These are phyloP conservation scores for Sporisorium sorghi DNA, from an alignment of 1,284 basidiomycete genomes.

Conservation along the genomic window DNA sequence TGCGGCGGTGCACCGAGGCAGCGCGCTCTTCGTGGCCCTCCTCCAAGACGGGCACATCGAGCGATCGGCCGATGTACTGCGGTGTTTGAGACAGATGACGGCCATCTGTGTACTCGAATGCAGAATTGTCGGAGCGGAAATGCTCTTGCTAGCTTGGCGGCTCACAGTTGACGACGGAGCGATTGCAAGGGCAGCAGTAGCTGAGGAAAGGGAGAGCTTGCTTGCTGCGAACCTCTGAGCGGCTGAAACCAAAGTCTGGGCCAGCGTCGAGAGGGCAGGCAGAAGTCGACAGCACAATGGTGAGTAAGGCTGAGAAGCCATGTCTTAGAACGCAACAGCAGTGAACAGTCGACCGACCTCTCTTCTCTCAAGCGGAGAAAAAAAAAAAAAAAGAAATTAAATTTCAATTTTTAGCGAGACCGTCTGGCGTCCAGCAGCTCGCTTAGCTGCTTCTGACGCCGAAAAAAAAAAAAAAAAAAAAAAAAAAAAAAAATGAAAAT, in stretches of 20 bases:
- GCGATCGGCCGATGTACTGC: conserved; percentile 40
- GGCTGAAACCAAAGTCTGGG: conserved; percentile 30
- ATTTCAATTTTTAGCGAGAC: not conserved
- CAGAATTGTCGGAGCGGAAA: conserved; percentile 3
- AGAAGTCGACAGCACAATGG: conserved; percentile 4
- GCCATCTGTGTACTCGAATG: not conserved
- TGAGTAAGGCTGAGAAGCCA: not conserved
- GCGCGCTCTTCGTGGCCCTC: conserved; percentile 22
- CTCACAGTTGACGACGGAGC: no score
- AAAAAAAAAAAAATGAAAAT: no score
- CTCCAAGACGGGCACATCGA: conserved; percentile 36
- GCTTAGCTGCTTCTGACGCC: not conserved
- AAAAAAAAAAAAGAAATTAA: not conserved
- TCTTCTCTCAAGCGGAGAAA: no score
- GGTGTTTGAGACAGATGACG: not conserved
- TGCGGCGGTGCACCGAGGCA: not conserved
- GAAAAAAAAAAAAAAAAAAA: no score
- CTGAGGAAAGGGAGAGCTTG: no score
- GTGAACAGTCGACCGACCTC: no score
- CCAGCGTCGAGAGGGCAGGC: not conserved
- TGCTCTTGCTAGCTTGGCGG: not conserved
- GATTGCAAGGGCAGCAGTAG: no score
- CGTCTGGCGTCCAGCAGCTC: not conserved
- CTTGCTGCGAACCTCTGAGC: not conserved
- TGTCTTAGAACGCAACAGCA: no score